Evolutionary conservation across 768 basidiomycete species (phyloP), one percentile per base, ranked within the genome.

Genomic region (Leucogyrophana mollusca): DNA sequence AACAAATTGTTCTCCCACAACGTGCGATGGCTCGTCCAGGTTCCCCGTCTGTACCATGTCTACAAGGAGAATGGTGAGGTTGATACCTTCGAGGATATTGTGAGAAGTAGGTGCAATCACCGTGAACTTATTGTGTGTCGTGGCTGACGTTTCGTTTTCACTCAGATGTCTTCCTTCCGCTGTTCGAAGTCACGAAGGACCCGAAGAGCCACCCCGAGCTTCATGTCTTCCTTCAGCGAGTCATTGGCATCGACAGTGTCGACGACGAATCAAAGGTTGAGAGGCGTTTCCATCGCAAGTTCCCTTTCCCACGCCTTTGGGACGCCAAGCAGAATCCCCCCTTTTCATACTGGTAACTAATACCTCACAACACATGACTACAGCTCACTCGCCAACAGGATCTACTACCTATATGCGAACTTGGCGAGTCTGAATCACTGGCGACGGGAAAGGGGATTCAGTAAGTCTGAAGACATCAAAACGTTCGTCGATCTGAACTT

Each of bases 371-470:
- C n/a, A 23, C 14, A 22, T 30, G 33, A 10, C 16, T 7, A 20
- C 60, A 34, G n/a, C 14, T 21, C 21, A 32, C 40, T 27, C 34
- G 22, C 13, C 22, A 47, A 39, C 32, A 91, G 94, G 94, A 70
- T 94, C 2, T 99, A 97, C 70, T 97, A 98, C 65, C 92, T 98
- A 83, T 99, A 85, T 57, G 91, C 94, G 7, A 99, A 97, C 60
- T 92, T 96, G 74, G 80, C 92, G 1, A 94, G 90, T 55, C 72
- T 99, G 51, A 99, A 99, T 62, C 85, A 90, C 39, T 99, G 94
- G 94, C 77, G 96, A 27, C 79, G 80, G 35, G 68, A 74, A 10
- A 75, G 94, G 33, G 94, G 94, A 2, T 98, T 98, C 71, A 96
- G 95, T 97, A 56, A 55, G 87, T 76, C 42, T 36, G n/a, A n/a